Evolutionary conservation across 495 filamentous ascomycete species (phyloP).

Genomic region (Trichodelitschia bisporula): DNA sequence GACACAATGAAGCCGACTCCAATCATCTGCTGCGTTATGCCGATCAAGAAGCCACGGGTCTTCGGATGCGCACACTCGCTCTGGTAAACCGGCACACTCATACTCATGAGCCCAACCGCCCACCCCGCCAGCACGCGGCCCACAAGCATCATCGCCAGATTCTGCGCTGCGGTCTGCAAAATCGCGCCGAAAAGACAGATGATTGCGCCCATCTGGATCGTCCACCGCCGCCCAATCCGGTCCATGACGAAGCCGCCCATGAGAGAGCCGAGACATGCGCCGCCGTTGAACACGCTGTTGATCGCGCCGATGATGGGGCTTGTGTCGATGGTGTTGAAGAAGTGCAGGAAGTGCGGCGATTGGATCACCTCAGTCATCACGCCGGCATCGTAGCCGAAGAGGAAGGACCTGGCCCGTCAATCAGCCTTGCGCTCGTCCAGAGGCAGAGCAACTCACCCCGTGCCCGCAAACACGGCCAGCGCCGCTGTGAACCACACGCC

Average conservation of each 20-base stretch:
- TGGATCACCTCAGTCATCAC: conserved; percentile 31
- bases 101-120: conserved; percentile 20
- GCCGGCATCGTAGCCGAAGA: conserved; percentile 31
- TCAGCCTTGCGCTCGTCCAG: neutral
- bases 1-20: conserved; percentile 4
- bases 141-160: conserved; percentile 32
- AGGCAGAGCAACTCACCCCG: neutral
- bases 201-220: neutral
- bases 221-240: neutral
- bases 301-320: conserved; percentile 29
- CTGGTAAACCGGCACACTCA: conserved; percentile 12
- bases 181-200: conserved; percentile 30
- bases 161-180: conserved; percentile 27
- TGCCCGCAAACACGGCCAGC: neutral
- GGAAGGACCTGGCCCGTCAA: conserved; percentile 15
- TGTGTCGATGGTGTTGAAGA: conserved; percentile 23
- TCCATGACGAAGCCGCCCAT: neutral
- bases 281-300: conserved; percentile 30
- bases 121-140: conserved; percentile 35
- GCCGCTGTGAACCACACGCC: neutral
- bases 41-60: neutral
- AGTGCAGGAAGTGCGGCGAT: conserved; percentile 21
- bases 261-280: conserved; percentile 9
- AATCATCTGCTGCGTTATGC: neutral
- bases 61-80: neutral